Base-by-base conservation (phyloP, 768 basidiomycete genomes). In the Neoboletus subvelutipes region DNA sequence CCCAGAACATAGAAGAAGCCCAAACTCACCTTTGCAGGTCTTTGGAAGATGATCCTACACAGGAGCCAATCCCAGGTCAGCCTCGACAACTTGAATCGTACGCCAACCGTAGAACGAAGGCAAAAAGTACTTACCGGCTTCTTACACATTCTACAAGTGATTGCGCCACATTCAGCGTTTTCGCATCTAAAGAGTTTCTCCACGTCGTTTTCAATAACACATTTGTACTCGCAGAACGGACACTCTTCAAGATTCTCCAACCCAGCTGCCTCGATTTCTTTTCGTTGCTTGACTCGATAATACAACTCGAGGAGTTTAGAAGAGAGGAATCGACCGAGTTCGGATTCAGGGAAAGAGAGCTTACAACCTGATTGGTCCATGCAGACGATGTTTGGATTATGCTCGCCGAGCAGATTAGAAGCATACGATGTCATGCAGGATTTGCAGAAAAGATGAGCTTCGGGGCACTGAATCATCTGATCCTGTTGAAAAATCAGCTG, bases 221-320 rank as follows among this genome's bases (percentile, higher is more conserved):
- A 86, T 56, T 85, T 89, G 75, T 83, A 97, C 42, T 93, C 91
- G 73, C 94, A 97, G 61, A 87, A 91, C 5, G 94, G 94, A 68
- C 94, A 97, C 63, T 89, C 89, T 70, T 94, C 93, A 13, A 96
- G 76, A 5, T 84, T 85, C 45, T 91, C 90, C 36, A 97, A 67
- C 2, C 79, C 84, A 18, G 94, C 94, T 0, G 80, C 83, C 55
- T 88, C 84, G 33, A 96, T 83, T 61, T 93, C 90, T 68, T 90
- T 88, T 37, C 81, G 82, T 67, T 90, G 89, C 60, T 83, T 83
- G 29, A 94, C 82, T 29, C 87, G 80, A 55, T 89, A 83, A 63
- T 88, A 94, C 12, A 94, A 75, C 28, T 75, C 77, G 59, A 88
- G 76, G 5, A 91, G 78, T 67, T 88, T 92, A 5, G 74, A 68